Base-by-base conservation (phyloP, 2,329 filamentous ascomycete species). In the Trichoderma sp. region DNA sequence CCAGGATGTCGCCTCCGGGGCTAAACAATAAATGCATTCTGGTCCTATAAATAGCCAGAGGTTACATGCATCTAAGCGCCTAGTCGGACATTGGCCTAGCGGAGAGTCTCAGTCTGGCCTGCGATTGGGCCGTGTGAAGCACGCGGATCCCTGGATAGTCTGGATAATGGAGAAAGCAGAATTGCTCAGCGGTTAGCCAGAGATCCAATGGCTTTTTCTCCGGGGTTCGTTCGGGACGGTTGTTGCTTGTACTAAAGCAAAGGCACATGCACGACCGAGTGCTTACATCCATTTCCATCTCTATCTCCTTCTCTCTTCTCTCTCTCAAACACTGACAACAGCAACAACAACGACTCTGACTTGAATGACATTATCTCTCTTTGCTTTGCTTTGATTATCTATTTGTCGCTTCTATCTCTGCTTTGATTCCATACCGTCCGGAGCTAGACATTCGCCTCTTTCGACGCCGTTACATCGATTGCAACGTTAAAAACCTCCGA, bases 41-140 rank as follows among this genome's bases (percentile, higher is more conserved):
- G 63, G 4, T 61, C 57, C 66, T 68, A 68, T 50, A 50, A 68
- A 68, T 68, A 68, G 57, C 26, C 17, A 9, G 36, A 30, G 26
- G 36, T 68, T 50, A 13, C 55, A 68, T 62, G 55, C 57, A 68
- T 50, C 43, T 68, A 68, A 68, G 66, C 66, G 66, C 66, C 66
- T 50, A 62, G 30, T 30, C 64, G 36, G 64, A 67, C 64, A 67
- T 58, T 39, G 64, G 32, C 64, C 34, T 67, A 67, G 64, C 64
- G 64, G 50, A 39, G 32, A 67, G 26, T 67, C 64, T 61, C 15
- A 13, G 26, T 61, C 58, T 15, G 20, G 58, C n/a, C 63, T 26
- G 64, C 64, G 50, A 67, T 67, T 67, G 64, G 50, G 20, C 32
- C 64, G 61, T 64, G 11, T 28, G 36, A 28, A 39, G 34, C 32